Evolutionary conservation across 257 asterid species (phyloP).

Genomic region (Solanum paucissectum): DNA sequence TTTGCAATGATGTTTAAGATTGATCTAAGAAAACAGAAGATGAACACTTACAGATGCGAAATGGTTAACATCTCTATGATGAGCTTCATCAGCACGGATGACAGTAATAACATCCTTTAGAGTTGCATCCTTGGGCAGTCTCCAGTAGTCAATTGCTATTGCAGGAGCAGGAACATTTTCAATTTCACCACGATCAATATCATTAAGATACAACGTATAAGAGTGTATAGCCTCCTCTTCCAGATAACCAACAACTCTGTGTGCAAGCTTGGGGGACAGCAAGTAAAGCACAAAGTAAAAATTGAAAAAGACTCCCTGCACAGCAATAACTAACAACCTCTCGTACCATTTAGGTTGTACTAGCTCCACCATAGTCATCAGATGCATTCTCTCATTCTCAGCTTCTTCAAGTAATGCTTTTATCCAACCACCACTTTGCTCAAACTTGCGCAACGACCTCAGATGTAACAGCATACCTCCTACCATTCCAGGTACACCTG

Average conservation of each 20-base stretch:
- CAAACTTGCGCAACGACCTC: conserved; percentile 68
- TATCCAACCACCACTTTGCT: conserved; percentile 96
- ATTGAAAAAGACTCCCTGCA: conserved; percentile 86
- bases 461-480: conserved; percentile 88
- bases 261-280: conserved; percentile 75
- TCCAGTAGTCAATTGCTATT: conserved; percentile 90
- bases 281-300: conserved; percentile 67
- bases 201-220: conserved; percentile 66
- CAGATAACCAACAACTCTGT: conserved; percentile 82
- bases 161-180: conserved; percentile 78
- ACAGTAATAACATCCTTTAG: conserved; percentile 70
- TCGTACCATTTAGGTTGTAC: conserved; percentile 90
- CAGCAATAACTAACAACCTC: conserved; percentile 64
- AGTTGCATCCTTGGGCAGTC: conserved; percentile 67
- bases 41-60: conserved; percentile 68
- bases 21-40: neutral
- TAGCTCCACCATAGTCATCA: conserved; percentile 95
- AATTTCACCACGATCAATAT: conserved; percentile 58
- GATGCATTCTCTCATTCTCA: conserved; percentile 94
- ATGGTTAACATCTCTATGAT: conserved; percentile 96
- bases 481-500: conserved; percentile 96
- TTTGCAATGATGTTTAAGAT: neutral
- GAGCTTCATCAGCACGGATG: conserved; percentile 94
- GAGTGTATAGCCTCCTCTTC: conserved; percentile 97
- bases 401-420: conserved; percentile 95